These are phyloP conservation scores for Syncephalastrum monosporum DNA, from an alignment of 371 early-diverging fungal genomes.

Conservation along the genomic window DNA sequence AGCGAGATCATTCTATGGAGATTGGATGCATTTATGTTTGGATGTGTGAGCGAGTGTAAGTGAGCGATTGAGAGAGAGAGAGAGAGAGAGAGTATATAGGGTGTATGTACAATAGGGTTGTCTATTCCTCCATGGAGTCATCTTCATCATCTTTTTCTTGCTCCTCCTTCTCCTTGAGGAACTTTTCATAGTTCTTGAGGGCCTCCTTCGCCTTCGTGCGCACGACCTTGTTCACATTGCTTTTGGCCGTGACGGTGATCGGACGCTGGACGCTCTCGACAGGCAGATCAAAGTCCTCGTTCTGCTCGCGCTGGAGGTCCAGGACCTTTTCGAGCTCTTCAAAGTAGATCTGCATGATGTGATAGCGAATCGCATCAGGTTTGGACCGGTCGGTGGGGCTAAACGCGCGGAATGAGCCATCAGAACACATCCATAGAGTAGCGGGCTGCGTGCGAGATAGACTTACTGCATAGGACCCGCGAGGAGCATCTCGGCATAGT, in stretches of 20 bases:
- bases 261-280: conserved; percentile 67
- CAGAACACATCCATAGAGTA: neutral
- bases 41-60: neutral
- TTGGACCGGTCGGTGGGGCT: conserved; percentile 63
- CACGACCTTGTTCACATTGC: conserved; percentile 50
- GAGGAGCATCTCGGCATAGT: conserved; percentile 59
- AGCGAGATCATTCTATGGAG: too few relatives aligned
- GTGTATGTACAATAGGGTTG: conserved; percentile 1
- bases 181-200: conserved; percentile 8
- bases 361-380: conserved; percentile 79
- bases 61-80: neutral
- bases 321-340: conserved; percentile 75
- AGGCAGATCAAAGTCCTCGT: conserved; percentile 23
- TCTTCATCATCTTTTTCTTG: conserved; percentile 10
- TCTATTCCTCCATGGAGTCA: conserved; percentile 11
- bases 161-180: conserved; percentile 11
- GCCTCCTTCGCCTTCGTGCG: conserved; percentile 56
- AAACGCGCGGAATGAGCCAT: conserved; percentile 1
- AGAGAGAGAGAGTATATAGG: conserved; percentile 4
- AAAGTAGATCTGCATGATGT: conserved; percentile 77
- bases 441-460: neutral
- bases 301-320: conserved; percentile 41
- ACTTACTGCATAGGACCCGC: conserved; percentile 74
- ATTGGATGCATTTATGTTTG: conserved; percentile 7
- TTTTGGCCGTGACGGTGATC: conserved; percentile 58